Evolutionary conservation across 2,329 filamentous ascomycete genomes (phyloP).

Genomic region (Stagonosporopsis tanaceti): DNA sequence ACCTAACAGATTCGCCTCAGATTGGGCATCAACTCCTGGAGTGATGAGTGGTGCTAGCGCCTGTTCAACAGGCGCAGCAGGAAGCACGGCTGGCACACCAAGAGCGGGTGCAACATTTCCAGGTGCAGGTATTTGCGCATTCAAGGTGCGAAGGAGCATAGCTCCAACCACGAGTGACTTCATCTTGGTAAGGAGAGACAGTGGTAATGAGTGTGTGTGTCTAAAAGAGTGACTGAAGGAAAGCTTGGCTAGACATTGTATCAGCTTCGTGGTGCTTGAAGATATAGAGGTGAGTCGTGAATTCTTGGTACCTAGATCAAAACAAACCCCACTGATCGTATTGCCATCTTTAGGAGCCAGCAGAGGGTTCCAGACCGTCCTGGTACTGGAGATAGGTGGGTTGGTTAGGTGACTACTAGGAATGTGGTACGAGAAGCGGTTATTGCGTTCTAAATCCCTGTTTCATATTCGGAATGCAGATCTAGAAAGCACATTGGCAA

Average conservation of each 20-base stretch:
- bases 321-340: slow-evolving; percentile 13
- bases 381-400: not conserved
- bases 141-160: slow-evolving; percentile 18
- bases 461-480: slow-evolving; percentile 14
- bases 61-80: not conserved
- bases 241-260: slow-evolving; percentile 23
- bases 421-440: slow-evolving; percentile 14
- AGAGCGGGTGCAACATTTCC: not conserved
- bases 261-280: slow-evolving; percentile 11
- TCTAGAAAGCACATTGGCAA: not conserved
- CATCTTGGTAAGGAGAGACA: slow-evolving; percentile 18
- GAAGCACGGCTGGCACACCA: not conserved
- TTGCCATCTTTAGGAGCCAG: slow-evolving; percentile 1
- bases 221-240: slow-evolving; percentile 20
- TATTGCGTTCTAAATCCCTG: slow-evolving; percentile 12
- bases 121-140: slow-evolving; percentile 9
- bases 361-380: slow-evolving; percentile 4
- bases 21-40: slow-evolving; percentile 10
- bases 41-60: slow-evolving; percentile 6
- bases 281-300: slow-evolving; percentile 14
- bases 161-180: slow-evolving; percentile 20
- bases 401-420: slow-evolving; percentile 8
- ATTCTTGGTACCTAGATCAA: slow-evolving; percentile 20
- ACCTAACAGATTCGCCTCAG: slow-evolving; percentile 7
- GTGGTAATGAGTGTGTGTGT: slow-evolving; percentile 17